Evolutionary conservation across 208 protist genomes (phyloP).

Genomic region (Porcisia deanei): DNA sequence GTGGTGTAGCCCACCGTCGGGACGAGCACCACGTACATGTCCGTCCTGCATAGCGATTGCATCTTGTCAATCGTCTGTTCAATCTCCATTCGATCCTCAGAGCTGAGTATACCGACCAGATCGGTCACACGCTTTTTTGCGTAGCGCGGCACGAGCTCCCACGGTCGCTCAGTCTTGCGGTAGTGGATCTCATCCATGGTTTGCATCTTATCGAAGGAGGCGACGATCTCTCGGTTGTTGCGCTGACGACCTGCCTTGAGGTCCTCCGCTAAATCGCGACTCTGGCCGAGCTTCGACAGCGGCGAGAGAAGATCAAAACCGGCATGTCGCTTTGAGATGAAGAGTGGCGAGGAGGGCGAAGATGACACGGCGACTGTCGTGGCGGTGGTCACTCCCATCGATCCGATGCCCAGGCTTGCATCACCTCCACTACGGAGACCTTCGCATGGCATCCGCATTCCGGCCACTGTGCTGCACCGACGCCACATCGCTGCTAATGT

Average conservation of each 20-base stretch:
- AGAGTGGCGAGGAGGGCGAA: constrained; percentile 23
- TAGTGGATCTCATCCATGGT: constrained; percentile 89
- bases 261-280: constrained; percentile 69
- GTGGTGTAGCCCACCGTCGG: constrained; percentile 87
- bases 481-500: constrained; percentile 12
- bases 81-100: constrained; percentile 88
- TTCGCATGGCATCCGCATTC: background rate
- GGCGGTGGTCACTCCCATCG: background rate
- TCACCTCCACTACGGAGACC: background rate
- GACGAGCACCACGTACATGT: constrained; percentile 86
- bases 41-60: constrained; percentile 78
- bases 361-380: background rate
- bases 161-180: constrained; percentile 75
- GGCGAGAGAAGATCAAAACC: constrained; percentile 78
- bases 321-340: constrained; percentile 34
- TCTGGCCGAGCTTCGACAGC: constrained; percentile 80
- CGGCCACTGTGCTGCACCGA: constrained; percentile 13
- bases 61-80: constrained; percentile 88
- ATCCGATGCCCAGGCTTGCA: background rate
- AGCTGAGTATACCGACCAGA: constrained; percentile 73
- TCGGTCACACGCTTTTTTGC: constrained; percentile 87
- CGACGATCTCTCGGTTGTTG: constrained; percentile 83
- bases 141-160: constrained; percentile 82
- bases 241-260: constrained; percentile 73
- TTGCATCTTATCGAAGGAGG: constrained; percentile 79